phyloP scores from a whole-genome alignment of 768 basidiomycete species.

The Auriscalpium microsporum region DNA sequence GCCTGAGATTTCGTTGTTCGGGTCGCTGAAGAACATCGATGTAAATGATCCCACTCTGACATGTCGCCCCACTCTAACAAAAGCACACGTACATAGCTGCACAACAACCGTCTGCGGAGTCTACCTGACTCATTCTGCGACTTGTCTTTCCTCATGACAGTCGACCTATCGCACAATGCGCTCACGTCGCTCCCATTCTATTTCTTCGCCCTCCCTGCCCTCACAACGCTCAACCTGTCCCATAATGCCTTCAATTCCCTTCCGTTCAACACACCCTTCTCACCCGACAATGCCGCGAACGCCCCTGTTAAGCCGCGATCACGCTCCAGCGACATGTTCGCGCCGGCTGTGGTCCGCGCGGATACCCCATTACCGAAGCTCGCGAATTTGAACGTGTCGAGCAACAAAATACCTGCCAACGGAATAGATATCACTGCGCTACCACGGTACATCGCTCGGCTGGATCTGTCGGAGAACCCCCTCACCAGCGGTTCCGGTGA shows the following conservation, averaged over 20 bases:
- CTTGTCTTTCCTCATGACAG: conserved; percentile 50
- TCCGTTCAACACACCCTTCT: conserved; percentile 56
- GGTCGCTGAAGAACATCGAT: conserved; percentile 71
- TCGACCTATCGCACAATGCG: conserved; percentile 71
- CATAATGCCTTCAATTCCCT: conserved; percentile 57
- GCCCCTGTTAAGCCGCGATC: conserved; percentile 14
- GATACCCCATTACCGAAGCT: conserved; percentile 59
- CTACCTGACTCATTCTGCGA: conserved; percentile 65
- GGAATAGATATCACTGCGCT: conserved; percentile 43
- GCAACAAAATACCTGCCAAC: conserved; percentile 53
- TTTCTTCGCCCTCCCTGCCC: conserved; percentile 59
- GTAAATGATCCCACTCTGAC: conserved; percentile 33
- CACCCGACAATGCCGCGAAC: conserved; percentile 13
- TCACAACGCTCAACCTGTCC: conserved; percentile 60
- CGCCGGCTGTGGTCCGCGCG: conserved; percentile 52
- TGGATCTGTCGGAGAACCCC: conserved; percentile 64
- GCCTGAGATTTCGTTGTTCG: conserved; percentile 77
- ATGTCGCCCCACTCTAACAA: conserved; percentile 1
- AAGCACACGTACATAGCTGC: conserved; percentile 38
- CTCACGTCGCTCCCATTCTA: conserved; percentile 54
- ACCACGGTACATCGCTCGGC: conserved; percentile 45
- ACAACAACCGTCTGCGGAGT: conserved; percentile 57
- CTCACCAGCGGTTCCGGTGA: conserved; percentile 32
- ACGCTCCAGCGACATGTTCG: conserved; percentile 51
- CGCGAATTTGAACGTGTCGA: conserved; percentile 50